Conservation (phyloP, 2,329 filamentous ascomycete genomes). For the Penicillium sp. region DNA sequence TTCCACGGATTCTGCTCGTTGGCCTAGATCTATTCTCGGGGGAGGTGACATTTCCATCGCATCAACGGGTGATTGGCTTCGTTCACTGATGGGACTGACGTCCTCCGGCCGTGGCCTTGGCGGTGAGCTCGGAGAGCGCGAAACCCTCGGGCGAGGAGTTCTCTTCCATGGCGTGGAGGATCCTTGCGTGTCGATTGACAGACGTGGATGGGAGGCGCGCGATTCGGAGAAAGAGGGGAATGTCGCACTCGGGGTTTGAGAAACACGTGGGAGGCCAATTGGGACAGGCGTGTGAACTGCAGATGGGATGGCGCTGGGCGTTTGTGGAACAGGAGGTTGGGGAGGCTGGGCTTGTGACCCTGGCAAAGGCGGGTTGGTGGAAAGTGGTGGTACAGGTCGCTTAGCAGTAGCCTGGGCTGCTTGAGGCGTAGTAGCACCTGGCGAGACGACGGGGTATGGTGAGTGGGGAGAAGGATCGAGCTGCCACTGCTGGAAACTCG, state of each 20-base stretch:
- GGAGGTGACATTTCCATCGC: constrained; percentile 23
- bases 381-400: constrained; percentile 16
- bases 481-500: constrained; percentile 34
- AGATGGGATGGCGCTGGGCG: constrained; percentile 19
- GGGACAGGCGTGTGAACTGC: constrained; percentile 21
- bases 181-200: constrained; percentile 34
- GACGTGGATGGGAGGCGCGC: constrained; percentile 24
- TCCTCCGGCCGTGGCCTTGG: constrained; percentile 36
- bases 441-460: constrained; percentile 21
- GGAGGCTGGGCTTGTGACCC: constrained; percentile 12
- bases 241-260: constrained; percentile 24
- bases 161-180: constrained; percentile 40
- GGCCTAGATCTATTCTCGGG: constrained; percentile 15
- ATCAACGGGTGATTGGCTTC: constrained; percentile 31
- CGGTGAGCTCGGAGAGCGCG: constrained; percentile 34
- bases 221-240: constrained; percentile 21
- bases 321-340: constrained; percentile 21
- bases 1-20: constrained; percentile 15
- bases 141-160: constrained; percentile 28
- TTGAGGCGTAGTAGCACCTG: constrained; percentile 17
- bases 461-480: constrained; percentile 28
- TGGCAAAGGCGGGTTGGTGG: constrained; percentile 15
- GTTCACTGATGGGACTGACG: constrained; percentile 41
- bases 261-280: constrained; percentile 17
- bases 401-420: constrained; percentile 11